These are phyloP conservation scores for Ophioceras dolichostomum DNA, from an alignment of 2,329 filamentous ascomycete genomes.

Conservation along the genomic window DNA sequence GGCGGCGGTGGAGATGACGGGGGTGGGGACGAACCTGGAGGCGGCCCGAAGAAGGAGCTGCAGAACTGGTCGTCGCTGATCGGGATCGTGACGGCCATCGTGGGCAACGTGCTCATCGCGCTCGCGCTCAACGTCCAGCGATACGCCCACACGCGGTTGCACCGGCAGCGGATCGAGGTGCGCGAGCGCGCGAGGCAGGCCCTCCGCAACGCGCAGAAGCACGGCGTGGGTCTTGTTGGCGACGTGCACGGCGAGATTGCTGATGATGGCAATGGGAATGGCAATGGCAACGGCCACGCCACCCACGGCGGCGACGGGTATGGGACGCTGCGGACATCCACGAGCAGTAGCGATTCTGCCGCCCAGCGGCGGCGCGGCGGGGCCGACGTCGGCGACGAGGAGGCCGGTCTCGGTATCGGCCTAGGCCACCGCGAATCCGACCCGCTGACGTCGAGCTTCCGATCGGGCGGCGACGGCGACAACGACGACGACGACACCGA, in stretches of 20 bases:
- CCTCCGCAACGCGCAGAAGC: constrained; percentile 31
- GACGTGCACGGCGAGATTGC: no score
- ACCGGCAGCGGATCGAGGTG: constrained; percentile 52
- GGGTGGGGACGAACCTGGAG: constrained; percentile 7
- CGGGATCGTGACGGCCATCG: constrained; percentile 84
- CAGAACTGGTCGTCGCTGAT: constrained; percentile 85
- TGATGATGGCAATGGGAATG: no score
- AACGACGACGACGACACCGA: constrained; percentile 19
- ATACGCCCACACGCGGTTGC: constrained; percentile 82
- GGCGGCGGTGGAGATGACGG: constrained; percentile 3
- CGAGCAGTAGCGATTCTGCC: constrained; percentile 9
- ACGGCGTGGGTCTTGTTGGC: no score
- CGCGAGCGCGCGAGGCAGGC: constrained; percentile 41
- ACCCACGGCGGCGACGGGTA: constrained; percentile 19
- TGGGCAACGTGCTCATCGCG: constrained; percentile 87
- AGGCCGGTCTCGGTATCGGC: constrained; percentile 7
- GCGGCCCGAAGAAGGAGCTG: constrained; percentile 32
- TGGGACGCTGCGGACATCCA: constrained; percentile 25
- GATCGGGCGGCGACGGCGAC: constrained; percentile 21
- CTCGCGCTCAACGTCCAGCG: constrained; percentile 93
- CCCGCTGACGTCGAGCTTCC: constrained; percentile 16
- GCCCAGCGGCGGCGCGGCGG: no score
- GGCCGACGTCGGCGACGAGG: constrained; percentile 15
- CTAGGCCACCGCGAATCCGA: constrained; percentile 15
- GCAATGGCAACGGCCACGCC: constrained; percentile 8